Conservation (phyloP, 2,329 filamentous ascomycete species). For the Gnomoniopsis smithogilvyi region DNA sequence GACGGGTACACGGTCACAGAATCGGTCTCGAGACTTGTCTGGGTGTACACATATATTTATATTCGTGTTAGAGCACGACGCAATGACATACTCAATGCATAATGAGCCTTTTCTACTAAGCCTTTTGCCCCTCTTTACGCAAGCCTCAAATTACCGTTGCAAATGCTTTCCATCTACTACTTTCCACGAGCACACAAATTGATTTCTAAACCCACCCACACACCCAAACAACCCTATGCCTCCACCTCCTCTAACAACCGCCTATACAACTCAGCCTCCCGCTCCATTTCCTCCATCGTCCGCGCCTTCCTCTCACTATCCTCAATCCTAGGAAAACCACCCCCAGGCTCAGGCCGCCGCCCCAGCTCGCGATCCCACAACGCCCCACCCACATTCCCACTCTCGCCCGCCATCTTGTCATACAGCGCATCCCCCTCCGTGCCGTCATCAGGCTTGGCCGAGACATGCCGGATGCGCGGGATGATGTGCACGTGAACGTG, state of each 20-base stretch:
- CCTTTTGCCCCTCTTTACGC: neutral
- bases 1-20: too few relatives aligned
- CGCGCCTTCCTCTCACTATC: slow-evolving; percentile 66
- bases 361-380: slow-evolving; percentile 51
- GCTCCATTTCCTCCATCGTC: slow-evolving; percentile 71
- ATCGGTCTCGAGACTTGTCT: neutral
- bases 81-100: too few relatives aligned
- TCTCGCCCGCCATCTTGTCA: slow-evolving; percentile 75
- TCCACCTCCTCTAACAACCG: slow-evolving; percentile 43
- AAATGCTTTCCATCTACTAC: neutral
- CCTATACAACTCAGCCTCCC: slow-evolving; percentile 69
- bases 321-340: slow-evolving; percentile 67
- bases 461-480: slow-evolving; percentile 61
- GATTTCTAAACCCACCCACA: neutral
- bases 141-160: neutral
- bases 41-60: too few relatives aligned
- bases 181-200: too few relatives aligned
- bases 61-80: too few relatives aligned
- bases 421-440: slow-evolving; percentile 70
- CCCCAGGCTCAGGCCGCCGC: slow-evolving; percentile 44
- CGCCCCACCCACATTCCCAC: slow-evolving; percentile 75
- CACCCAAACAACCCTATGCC: slow-evolving; percentile 13
- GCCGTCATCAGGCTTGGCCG: slow-evolving; percentile 30
- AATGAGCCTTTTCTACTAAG: too few relatives aligned
- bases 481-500: slow-evolving; percentile 95